Conservation (phyloP, 805 yeast genomes). For the Starmerella bombicola region DNA sequence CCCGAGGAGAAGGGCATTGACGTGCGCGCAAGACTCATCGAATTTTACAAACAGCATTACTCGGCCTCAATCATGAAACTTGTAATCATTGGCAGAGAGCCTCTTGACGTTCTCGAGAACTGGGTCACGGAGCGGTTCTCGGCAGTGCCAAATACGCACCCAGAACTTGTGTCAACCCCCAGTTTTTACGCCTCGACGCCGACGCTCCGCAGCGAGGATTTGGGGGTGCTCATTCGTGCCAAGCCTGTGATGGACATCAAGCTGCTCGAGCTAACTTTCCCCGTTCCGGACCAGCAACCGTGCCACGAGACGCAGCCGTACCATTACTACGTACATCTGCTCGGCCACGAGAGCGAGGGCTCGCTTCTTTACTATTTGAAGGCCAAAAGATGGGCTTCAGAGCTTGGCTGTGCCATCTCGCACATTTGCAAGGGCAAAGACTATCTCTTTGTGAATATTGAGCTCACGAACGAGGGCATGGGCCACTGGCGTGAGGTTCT, state of each 20-base stretch:
- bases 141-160: conserved; percentile 36
- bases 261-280: conserved; percentile 53
- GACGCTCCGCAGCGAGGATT: conserved; percentile 40
- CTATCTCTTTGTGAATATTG: conserved; percentile 55
- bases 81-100: conserved; percentile 72
- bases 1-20: conserved; percentile 54
- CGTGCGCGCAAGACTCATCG: conserved; percentile 67
- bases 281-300: conserved; percentile 60
- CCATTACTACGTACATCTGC: conserved; percentile 60
- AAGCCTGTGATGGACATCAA: conserved; percentile 76
- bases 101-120: conserved; percentile 51
- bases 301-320: conserved; percentile 59
- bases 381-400: conserved; percentile 64
- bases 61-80: conserved; percentile 83
- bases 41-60: conserved; percentile 59
- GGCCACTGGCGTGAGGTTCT: conserved; percentile 48
- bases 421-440: conserved; percentile 49
- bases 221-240: conserved; percentile 46
- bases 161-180: conserved; percentile 29
- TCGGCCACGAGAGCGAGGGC: conserved; percentile 90
- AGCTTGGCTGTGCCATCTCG: conserved; percentile 56
- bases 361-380: conserved; percentile 64
- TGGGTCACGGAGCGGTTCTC: conserved; percentile 63
- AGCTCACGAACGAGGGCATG: conserved; percentile 60
- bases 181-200: conserved; percentile 31